Conservation (phyloP, 345 rosid species). For the Turritis glabra region DNA sequence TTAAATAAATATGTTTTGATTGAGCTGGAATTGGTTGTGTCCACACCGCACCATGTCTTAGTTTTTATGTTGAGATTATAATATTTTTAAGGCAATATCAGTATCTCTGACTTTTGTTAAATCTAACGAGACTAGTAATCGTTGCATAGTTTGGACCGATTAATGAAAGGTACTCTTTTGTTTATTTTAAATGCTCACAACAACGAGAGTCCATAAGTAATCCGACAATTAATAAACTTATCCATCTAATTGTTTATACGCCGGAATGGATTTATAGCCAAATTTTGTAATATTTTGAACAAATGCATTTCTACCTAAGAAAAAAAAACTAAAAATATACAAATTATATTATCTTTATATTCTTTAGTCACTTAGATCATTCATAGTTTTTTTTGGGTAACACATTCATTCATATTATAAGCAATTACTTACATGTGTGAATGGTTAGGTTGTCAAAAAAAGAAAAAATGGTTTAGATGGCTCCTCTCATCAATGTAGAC, state of each 20-base stretch:
- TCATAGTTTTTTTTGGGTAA: too few relatives aligned
- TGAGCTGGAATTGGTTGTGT: conserved; percentile 38
- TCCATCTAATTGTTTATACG: background rate
- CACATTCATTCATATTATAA: too few relatives aligned
- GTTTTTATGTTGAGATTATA: conserved; percentile 12
- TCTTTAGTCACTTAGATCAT: background rate
- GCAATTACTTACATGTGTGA: conserved; percentile 15
- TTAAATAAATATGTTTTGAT: background rate
- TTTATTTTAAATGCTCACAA: background rate
- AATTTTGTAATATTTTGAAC: background rate
- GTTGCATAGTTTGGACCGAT: conserved; percentile 23
- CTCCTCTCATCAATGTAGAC: conserved; percentile 5
- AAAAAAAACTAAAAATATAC: background rate
- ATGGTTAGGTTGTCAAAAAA: background rate
- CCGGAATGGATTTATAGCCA: background rate
- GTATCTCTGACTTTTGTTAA: conserved; percentile 16
- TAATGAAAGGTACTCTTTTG: background rate
- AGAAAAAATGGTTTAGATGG: background rate
- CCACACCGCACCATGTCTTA: conserved; percentile 14
- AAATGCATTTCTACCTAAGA: background rate
- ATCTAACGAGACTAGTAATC: background rate
- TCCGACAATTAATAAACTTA: background rate
- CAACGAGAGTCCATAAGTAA: background rate
- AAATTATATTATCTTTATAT: background rate
- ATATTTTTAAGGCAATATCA: background rate